Base-by-base conservation (phyloP, 495 filamentous ascomycete genomes). In the Neurospora sp. region DNA sequence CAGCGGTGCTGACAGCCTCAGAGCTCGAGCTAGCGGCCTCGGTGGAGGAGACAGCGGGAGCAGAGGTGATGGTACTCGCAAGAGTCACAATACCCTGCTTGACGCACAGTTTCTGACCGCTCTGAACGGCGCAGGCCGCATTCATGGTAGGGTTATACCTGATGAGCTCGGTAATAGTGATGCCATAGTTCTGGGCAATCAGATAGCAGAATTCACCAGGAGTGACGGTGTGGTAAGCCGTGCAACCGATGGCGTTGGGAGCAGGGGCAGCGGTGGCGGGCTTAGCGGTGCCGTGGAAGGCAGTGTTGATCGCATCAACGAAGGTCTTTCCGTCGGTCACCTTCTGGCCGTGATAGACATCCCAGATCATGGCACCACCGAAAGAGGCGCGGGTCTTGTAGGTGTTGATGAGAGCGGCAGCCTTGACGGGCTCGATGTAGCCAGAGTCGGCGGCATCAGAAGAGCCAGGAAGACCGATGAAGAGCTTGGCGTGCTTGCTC, bases 381-480 rank as follows among this genome's bases (percentile, higher is more conserved):
- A 84, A 85, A 39, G 80, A 75, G 8, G 74, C 8, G 42, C 75
- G 76, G 72, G 71, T 74, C 77, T 80, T 81, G 74, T 80, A 77
- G 53, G 74, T 16, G 72, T 78, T 78, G 69, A 85, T 71, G 8
- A 84, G 68, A 8, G 61, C 39, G 65, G 70, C 68, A 3, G 77
- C 78, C 4, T 39, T 71, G 0, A n/a, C 22, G 39, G 76, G 73
- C 16, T 71, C 68, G 16, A 85, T 70, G 71, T 84, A 85, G 39
- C 81, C 81, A 47, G 70, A 71, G 8, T 6, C 38, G 10, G 71
- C 76, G 41, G 81, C 76, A 0, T 68, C 80, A 1, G 79, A 79
- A 68, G 84, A 86, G n/a, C 87, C 89, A 2, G 90, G 89, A 39
- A 91, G 86, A 35, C 90, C 90, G 6, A 93, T 77, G 65, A 87